These are phyloP conservation scores for Umbelopsis sp. DNA, from an alignment of 192 early-diverging fungal species.

Conservation along the genomic window DNA sequence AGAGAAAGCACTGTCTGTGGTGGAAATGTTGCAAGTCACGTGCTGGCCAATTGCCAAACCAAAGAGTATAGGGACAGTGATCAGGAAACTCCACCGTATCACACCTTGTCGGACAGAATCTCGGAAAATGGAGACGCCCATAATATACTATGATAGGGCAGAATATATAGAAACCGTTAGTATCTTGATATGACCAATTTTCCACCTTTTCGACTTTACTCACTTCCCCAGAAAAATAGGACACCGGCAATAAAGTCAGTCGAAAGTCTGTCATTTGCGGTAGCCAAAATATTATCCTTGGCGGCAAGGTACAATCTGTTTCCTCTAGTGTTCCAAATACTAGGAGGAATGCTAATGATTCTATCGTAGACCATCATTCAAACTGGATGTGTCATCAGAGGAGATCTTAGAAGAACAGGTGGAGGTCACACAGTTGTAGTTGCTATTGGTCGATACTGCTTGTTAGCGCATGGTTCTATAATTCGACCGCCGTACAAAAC, in stretches of 20 bases:
- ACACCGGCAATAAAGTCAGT: conserved; percentile 96
- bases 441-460: conserved; percentile 89
- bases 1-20: too few relatives aligned
- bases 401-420: conserved; percentile 90
- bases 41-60: too few relatives aligned
- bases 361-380: conserved; percentile 85
- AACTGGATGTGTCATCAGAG: conserved; percentile 87
- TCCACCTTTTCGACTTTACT: background rate
- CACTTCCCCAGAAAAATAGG: conserved; percentile 49
- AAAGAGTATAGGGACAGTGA: too few relatives aligned
- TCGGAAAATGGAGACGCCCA: conserved; percentile 68
- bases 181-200: background rate
- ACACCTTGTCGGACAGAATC: background rate
- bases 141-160: conserved; percentile 71
- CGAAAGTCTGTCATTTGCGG: conserved; percentile 93
- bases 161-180: conserved; percentile 96
- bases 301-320: conserved; percentile 75
- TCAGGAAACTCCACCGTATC: too few relatives aligned
- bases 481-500: conserved; percentile 95
- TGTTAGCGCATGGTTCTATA: conserved; percentile 72
- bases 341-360: background rate
- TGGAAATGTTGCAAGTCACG: too few relatives aligned
- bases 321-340: background rate
- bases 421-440: conserved; percentile 86
- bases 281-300: conserved; percentile 93